These are phyloP conservation scores for Murraya koenigii DNA, from an alignment of 345 rosid genomes.

Conservation along the genomic window DNA sequence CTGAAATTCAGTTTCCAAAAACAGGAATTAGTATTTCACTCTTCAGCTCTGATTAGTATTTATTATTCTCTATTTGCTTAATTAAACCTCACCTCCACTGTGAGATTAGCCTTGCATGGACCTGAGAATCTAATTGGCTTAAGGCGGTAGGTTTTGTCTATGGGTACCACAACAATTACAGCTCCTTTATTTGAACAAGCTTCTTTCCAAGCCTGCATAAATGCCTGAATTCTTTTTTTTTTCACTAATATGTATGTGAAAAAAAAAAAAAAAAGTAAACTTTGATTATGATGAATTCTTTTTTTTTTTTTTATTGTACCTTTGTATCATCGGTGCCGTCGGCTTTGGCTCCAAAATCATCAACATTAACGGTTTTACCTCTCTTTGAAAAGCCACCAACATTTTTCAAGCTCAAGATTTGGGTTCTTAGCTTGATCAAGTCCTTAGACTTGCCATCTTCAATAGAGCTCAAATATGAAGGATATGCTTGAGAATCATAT, in stretches of 20 bases:
- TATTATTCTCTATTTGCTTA: background rate
- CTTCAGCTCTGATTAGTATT: background rate
- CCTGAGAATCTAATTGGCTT: slow-evolving; percentile 55
- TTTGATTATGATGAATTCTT: background rate
- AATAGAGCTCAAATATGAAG: slow-evolving; percentile 19
- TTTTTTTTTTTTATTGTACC: slow-evolving; percentile 34
- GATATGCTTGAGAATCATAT: slow-evolving; percentile 29
- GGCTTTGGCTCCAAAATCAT: slow-evolving; percentile 58
- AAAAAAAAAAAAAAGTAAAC: background rate
- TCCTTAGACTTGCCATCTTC: slow-evolving; percentile 19
- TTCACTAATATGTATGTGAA: background rate
- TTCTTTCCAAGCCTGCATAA: slow-evolving; percentile 70
- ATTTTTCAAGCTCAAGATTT: slow-evolving; percentile 10
- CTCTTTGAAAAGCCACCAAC: slow-evolving; percentile 11
- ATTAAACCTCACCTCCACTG: slow-evolving; percentile 43
- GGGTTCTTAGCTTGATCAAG: slow-evolving; percentile 22
- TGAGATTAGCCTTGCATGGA: slow-evolving; percentile 61
- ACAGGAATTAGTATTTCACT: too few species aligned
- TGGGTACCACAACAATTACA: slow-evolving; percentile 48
- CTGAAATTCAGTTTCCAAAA: slow-evolving; percentile 26
- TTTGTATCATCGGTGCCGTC: slow-evolving; percentile 58
- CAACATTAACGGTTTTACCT: slow-evolving; percentile 33
- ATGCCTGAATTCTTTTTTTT: too few species aligned
- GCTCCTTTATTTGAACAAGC: slow-evolving; percentile 54
- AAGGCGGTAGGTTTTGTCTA: slow-evolving; percentile 42